These are phyloP conservation scores for Pseudogymnoascus sp. DNA, from an alignment of 2,329 filamentous ascomycete genomes.

Conservation along the genomic window DNA sequence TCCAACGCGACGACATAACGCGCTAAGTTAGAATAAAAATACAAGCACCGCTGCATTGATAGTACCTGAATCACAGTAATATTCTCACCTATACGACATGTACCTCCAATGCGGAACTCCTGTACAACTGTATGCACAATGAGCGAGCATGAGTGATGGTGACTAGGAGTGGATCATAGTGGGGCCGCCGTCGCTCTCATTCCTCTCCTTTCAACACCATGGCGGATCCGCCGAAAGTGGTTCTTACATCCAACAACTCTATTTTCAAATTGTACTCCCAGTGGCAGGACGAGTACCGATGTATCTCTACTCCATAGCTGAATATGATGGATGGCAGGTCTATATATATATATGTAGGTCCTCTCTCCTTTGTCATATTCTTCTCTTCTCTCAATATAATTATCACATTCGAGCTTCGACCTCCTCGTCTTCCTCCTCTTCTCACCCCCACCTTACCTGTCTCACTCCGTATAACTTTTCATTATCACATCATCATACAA, in stretches of 20 bases:
- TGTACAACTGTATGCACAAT: not conserved
- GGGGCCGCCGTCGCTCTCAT: not conserved
- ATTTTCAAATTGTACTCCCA: not conserved
- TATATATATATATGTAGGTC: conserved; percentile 34
- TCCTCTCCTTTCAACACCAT: not conserved
- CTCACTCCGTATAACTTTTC: not conserved
- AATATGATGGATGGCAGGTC: conserved; percentile 9
- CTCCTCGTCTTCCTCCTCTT: not conserved
- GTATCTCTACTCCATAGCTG: not conserved
- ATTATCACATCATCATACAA: not conserved
- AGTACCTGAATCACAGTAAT: not conserved
- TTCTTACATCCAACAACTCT: not conserved
- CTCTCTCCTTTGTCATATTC: conserved; percentile 20
- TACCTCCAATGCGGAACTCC: not conserved
- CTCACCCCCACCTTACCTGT: not conserved
- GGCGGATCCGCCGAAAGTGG: not conserved
- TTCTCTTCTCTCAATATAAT: conserved; percentile 17
- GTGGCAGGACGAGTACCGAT: not conserved
- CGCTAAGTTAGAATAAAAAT: not conserved
- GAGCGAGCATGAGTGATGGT: not conserved
- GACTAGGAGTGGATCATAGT: not conserved
- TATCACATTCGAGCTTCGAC: not conserved
- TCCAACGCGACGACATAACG: not conserved
- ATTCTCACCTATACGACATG: not conserved
- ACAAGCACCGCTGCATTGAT: not conserved